Evolutionary conservation across 2,329 filamentous ascomycete species (phyloP), one percentile per base, ranked within the genome.

Genomic region (Aspergillus carbonarius): DNA sequence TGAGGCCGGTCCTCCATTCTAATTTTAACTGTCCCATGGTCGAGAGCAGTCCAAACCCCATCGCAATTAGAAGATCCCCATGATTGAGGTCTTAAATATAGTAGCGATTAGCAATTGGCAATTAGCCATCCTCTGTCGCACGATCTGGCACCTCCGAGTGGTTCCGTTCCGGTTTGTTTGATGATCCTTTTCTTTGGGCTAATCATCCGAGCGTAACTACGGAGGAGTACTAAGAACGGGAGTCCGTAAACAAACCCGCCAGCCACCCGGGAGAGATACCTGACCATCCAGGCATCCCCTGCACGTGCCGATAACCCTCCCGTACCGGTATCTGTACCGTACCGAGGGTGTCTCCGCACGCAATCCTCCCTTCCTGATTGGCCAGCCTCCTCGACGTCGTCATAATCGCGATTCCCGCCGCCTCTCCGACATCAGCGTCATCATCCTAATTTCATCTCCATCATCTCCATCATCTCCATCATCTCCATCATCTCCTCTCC

Each of bases 11-110:
- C 44, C 44, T 48, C 27, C 44, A 48, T 48, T 48, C 44, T 54
- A 54, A 54, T 44, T 54, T 32, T 32, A 44, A 42, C 37, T 9
- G 37, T 18, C 25, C 23, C 25, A 44, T 12, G 17, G 37, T 54
- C 51, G 51, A 42, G 25, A 30, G 51, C 51, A 44, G 39, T 42
- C 37, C 35, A 37, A 34, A 30, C 51, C 42, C 50, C 50, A 40
- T 53, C 32, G 35, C 50, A 53, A 53, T 47, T 47, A 30, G 23
- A 47, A 8, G 15, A 47, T 27, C 42, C 42, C 44, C 25, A 48
- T 40, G n/a, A 9, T 40, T 18, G 37, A 5, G 37, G 37, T 40
- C 37, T 40, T 17, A 40, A 40, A 9, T 40, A 40, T 40, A 17
- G 37, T 39, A 39, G 18, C 18, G 10, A 42, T 42, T 42, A 42